Percentiles rank a stretch among this genome's conserved stretches.
Evolutionary conservation across 2,329 filamentous ascomycete species (phyloP).

Genomic region (Ophiosphaerella korrae): DNA sequence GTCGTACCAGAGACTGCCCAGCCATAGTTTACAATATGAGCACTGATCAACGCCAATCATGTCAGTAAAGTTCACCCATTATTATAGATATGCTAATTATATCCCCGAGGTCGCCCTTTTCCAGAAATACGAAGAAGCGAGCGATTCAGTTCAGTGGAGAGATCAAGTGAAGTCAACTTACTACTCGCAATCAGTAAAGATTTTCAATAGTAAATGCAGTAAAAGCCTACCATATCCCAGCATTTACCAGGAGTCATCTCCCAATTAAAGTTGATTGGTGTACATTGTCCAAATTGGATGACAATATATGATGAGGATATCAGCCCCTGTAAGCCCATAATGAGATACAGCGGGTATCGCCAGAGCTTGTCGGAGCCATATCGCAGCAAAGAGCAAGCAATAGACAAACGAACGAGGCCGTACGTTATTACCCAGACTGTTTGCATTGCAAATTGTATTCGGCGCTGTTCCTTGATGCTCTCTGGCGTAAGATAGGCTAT

Average conservation of each 20-base stretch:
- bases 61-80: no score
- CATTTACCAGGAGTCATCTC: constrained; percentile 27
- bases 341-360: constrained; percentile 24
- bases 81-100: no score
- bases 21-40: constrained; percentile 25
- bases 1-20: constrained; percentile 31
- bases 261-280: constrained; percentile 28
- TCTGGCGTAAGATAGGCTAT: constrained; percentile 18
- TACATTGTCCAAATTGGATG: constrained; percentile 35
- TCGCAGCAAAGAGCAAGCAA: constrained; percentile 31
- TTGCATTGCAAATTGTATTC: constrained; percentile 33
- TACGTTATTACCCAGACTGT: constrained; percentile 31
- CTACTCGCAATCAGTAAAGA: no score
- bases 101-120: no score
- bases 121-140: no score
- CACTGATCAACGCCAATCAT: no score
- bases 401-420: constrained; percentile 28
- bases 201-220: no score
- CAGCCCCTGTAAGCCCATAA: constrained; percentile 28
- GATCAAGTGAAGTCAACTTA: no score
- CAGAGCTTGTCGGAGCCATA: constrained; percentile 26
- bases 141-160: no score
- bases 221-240: constrained; percentile 12
- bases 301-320: constrained; percentile 30
- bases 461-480: constrained; percentile 14